Evolutionary conservation across 2,329 filamentous ascomycete genomes (phyloP).

Genomic region (Magnaporthiopsis rhizophila): DNA sequence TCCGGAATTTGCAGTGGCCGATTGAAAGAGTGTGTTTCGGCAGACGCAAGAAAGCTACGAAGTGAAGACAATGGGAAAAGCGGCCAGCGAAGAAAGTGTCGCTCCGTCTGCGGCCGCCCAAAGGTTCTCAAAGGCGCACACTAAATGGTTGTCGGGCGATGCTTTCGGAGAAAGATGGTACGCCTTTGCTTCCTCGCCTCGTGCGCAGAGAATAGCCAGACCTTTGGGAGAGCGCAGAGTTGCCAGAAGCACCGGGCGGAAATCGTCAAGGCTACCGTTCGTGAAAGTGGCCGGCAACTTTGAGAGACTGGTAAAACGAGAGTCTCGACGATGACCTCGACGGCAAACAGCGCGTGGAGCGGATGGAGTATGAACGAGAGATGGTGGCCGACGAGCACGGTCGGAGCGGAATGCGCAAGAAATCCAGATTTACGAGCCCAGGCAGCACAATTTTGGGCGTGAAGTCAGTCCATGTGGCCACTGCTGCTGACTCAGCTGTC

Average conservation of each 20-base stretch:
- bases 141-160: background rate
- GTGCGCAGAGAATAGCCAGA: background rate
- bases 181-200: background rate
- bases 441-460: background rate
- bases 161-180: background rate
- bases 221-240: background rate
- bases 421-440: background rate
- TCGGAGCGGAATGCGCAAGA: background rate
- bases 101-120: background rate
- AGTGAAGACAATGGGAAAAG: background rate
- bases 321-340: constrained; percentile 6
- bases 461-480: background rate
- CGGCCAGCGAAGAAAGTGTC: background rate
- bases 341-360: background rate
- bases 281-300: constrained; percentile 1
- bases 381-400: background rate
- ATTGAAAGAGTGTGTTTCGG: background rate
- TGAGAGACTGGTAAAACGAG: constrained; percentile 4
- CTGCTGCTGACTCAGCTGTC: background rate
- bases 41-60: background rate
- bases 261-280: constrained; percentile 1
- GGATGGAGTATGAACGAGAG: constrained; percentile 1
- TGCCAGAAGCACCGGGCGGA: background rate
- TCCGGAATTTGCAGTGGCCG: background rate
- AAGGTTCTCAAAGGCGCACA: background rate